Evolutionary conservation across 768 basidiomycete species (phyloP).

Genomic region (Asterophora parasitica): DNA sequence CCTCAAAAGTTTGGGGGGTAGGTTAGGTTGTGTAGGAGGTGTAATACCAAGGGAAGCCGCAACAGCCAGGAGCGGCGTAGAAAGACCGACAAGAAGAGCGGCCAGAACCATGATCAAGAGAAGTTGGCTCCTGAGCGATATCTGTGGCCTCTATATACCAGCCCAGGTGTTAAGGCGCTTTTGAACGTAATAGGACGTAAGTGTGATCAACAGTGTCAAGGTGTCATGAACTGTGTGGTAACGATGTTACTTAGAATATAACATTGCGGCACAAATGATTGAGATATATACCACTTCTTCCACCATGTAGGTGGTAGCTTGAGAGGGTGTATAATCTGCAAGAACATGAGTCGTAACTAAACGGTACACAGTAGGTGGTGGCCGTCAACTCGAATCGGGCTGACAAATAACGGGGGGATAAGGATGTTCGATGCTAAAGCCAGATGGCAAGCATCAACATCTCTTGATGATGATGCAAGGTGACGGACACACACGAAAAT

Average conservation of each 20-base stretch:
- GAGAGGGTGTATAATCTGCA: neutral
- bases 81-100: neutral
- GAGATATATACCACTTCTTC: neutral
- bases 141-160: neutral
- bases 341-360: too few species aligned
- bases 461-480: constrained; percentile 8
- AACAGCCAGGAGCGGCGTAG: constrained; percentile 3
- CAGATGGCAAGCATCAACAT: neutral
- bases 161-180: neutral
- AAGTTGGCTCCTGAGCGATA: neutral
- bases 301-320: neutral
- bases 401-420: neutral
- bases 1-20: constrained; percentile 13
- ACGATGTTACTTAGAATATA: neutral
- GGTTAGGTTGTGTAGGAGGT: constrained; percentile 9
- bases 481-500: too few species aligned
- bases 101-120: constrained; percentile 2
- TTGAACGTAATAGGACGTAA: neutral
- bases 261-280: too few species aligned
- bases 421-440: too few species aligned
- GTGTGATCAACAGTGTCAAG: neutral
- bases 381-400: too few species aligned
- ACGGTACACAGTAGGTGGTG: too few species aligned
- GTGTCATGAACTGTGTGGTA: neutral
- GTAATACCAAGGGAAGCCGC: constrained; percentile 10